A percentile compares a stretch with the other conserved stretches of the same genome.
These are phyloP conservation scores for Mucor plumbeus DNA, from an alignment of 371 early-diverging fungal species.

Conservation along the genomic window DNA sequence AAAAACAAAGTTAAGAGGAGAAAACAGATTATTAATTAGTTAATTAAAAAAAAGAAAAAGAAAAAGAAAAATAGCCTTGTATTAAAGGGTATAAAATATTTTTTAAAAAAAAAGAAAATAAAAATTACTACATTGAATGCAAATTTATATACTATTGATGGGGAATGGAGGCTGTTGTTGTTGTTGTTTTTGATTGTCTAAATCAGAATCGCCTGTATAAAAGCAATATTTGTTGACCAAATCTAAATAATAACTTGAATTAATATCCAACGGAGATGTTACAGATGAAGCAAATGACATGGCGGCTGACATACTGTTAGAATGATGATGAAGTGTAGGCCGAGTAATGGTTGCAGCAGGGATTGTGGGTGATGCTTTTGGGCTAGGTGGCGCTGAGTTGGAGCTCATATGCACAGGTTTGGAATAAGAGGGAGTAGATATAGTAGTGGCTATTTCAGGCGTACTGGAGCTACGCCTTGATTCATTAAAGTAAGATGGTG, in stretches of 20 bases:
- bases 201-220: conserved; percentile 11
- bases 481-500: not conserved
- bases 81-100: not conserved
- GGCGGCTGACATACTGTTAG: conserved; percentile 12
- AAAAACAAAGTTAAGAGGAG: not conserved
- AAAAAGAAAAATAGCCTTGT: not conserved
- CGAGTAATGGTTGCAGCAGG: conserved; percentile 1
- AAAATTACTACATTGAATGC: not conserved
- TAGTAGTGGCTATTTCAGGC: not conserved
- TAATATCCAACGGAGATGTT: conserved; percentile 19
- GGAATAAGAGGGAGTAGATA: not conserved
- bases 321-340: conserved; percentile 5
- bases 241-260: conserved; percentile 27
- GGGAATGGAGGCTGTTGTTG: not conserved
- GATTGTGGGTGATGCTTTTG: conserved; percentile 19
- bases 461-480: not conserved
- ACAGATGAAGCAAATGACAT: not conserved
- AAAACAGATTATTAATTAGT: not conserved
- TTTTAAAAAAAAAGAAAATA: not conserved
- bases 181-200: not conserved
- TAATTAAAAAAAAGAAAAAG: no score
- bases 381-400: conserved; percentile 22
- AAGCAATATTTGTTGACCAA: conserved; percentile 30
- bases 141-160: conserved; percentile 11
- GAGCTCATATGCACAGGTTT: not conserved